These are phyloP conservation scores for Mrakia blollopis DNA, from an alignment of 768 basidiomycete genomes.

Conservation along the genomic window DNA sequence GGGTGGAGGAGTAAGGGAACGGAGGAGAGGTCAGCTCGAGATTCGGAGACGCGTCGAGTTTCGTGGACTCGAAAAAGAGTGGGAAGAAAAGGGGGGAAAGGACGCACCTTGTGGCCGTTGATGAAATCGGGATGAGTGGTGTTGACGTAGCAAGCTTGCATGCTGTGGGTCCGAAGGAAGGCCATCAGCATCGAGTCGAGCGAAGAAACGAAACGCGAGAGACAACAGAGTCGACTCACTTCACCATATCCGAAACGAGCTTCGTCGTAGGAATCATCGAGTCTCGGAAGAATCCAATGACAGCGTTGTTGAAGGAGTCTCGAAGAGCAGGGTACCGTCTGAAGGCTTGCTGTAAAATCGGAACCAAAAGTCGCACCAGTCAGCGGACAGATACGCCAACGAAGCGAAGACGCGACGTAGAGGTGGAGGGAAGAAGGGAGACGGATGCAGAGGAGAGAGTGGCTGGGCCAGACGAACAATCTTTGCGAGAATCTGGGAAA, in stretches of 20 bases:
- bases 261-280: constrained; percentile 92
- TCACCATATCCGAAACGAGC: constrained; percentile 84
- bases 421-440: neutral
- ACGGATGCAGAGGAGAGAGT: too few species aligned
- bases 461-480: too few species aligned
- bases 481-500: constrained; percentile 82
- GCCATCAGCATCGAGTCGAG: neutral
- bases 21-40: constrained; percentile 40
- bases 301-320: constrained; percentile 91
- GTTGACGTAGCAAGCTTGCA: constrained; percentile 99
- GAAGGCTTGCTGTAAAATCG: constrained; percentile 71
- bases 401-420: constrained; percentile 34
- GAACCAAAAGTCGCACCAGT: neutral
- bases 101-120: constrained; percentile 71
- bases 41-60: too few species aligned
- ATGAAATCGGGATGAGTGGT: constrained; percentile 99
- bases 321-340: constrained; percentile 92
- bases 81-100: neutral
- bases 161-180: too few species aligned
- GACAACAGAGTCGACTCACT: constrained; percentile 56
- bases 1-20: too few species aligned
- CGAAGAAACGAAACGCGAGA: neutral
- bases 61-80: too few species aligned
- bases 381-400: constrained; percentile 29
- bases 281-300: constrained; percentile 94